Evolutionary conservation across 2,329 filamentous ascomycete genomes (phyloP), one percentile per base, ranked within the genome.

Genomic region (Trichoderma koningii): DNA sequence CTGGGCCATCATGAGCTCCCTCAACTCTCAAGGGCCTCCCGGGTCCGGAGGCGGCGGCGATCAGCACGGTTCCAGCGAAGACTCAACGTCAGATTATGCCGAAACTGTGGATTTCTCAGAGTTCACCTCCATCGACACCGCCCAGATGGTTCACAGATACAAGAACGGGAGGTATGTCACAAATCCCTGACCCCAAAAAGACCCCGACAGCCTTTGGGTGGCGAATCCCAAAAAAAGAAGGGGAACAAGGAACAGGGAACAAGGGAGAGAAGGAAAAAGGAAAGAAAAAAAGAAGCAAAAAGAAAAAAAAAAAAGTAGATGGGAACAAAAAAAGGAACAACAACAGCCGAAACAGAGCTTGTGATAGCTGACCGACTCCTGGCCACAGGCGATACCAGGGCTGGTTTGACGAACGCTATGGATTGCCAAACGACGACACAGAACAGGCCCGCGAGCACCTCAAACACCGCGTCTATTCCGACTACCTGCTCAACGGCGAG

Each of bases 341-440:
- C 7, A 61, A 61, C 50, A 45, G 47, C 59, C 38, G 23, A 23
- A 48, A 30, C 48, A 62, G 34, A 53, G 59, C 47, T 28, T n/a
- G 12, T 55, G 28, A 48, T 12, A 23, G 59, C 48, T 62, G 48
- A 62, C 38, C 14, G 23, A 38, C 34, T 38, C 34, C 34, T 38
- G 26, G 21, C 50, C 26, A 19, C 19, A 82, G 82, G 65, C 78
- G 82, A 45, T 84, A 83, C 68, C 82, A 84, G 69, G 77, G 76
- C 34, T 82, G 81, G 66, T 72, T 79, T 3, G 76, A 78, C 41
- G 80, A 78, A 9, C 75, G 79, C 53, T 84, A 83, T 68, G 81
- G 81, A 34, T 71, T 84, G 19, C 82, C 82, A n/a, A 84, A 84
- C 68, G 82, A 84, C 66, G 81, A 83, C 30, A 74, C 74, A 7